phyloP scores from a whole-genome alignment of 202 grass and related monocot species.

The Carex arenaria region DNA sequence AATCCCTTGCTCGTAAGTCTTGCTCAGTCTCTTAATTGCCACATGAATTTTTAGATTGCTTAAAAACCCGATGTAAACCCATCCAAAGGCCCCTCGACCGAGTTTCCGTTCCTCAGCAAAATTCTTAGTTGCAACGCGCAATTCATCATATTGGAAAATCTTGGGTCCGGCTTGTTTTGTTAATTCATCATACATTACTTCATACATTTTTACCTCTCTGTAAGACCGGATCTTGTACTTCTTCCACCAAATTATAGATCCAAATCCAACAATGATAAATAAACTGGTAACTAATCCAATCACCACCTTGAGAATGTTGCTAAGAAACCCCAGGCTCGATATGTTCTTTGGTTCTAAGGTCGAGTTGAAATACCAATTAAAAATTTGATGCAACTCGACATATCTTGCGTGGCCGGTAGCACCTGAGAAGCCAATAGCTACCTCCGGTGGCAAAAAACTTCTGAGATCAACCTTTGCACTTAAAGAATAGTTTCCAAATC shows the following conservation, averaged over 20 bases:
- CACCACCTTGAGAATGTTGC: slow-evolving; percentile 23
- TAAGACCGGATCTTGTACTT: slow-evolving; percentile 20
- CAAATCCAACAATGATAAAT: slow-evolving; percentile 23
- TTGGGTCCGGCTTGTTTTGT: slow-evolving; percentile 13
- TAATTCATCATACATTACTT: slow-evolving; percentile 35
- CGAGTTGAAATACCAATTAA: slow-evolving; percentile 66
- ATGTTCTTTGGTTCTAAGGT: slow-evolving; percentile 35
- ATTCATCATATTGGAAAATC: slow-evolving; percentile 20
- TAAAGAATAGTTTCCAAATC: slow-evolving; percentile 13
- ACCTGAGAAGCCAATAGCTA: slow-evolving; percentile 59
- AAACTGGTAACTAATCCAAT: slow-evolving; percentile 22
- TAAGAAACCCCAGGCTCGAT: background rate
- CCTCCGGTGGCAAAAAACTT: slow-evolving; percentile 31
- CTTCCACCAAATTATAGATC: slow-evolving; percentile 33
- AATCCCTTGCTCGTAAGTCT: slow-evolving; percentile 14
- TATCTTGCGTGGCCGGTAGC: slow-evolving; percentile 29
- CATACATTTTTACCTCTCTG: slow-evolving; percentile 32
- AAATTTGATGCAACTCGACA: slow-evolving; percentile 55
- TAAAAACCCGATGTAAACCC: slow-evolving; percentile 25
- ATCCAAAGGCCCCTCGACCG: slow-evolving; percentile 30
- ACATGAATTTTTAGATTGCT: slow-evolving; percentile 13
- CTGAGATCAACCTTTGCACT: slow-evolving; percentile 38
- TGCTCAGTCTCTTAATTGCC: slow-evolving; percentile 33
- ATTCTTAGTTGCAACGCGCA: slow-evolving; percentile 1
- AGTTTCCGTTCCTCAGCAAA: slow-evolving; percentile 31